A percentile compares a stretch with the other conserved stretches of the same genome.
These are phyloP conservation scores for Herpetospermum pedunculosum DNA, from an alignment of 306 rosid genomes.

Conservation along the genomic window DNA sequence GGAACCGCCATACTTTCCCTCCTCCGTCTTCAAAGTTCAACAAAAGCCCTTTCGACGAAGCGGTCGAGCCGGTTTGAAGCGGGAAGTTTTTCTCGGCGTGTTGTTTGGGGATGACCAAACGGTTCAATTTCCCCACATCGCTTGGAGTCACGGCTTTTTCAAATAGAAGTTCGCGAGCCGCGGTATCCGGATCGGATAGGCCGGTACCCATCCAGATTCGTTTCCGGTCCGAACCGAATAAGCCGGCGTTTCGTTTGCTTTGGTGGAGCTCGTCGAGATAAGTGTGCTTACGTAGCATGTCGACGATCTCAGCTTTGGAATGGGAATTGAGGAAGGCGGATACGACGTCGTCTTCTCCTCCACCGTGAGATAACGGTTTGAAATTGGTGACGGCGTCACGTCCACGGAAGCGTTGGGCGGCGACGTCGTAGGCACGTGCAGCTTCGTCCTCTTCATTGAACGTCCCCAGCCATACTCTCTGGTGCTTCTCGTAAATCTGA, in stretches of 20 bases:
- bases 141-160: slow-evolving; percentile 92
- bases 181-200: slow-evolving; percentile 3
- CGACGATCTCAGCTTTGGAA: slow-evolving; percentile 86
- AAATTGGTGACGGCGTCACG: slow-evolving; percentile 87
- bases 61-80: slow-evolving; percentile 24
- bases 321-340: slow-evolving; percentile 51
- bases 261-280: slow-evolving; percentile 81
- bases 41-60: slow-evolving; percentile 41
- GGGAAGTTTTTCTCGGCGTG: slow-evolving; percentile 97
- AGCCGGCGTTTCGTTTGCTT: slow-evolving; percentile 50
- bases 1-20: slow-evolving; percentile 92
- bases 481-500: slow-evolving; percentile 99
- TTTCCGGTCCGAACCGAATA: slow-evolving; percentile 5
- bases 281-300: slow-evolving; percentile 92
- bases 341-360: slow-evolving; percentile 34
- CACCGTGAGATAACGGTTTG: slow-evolving; percentile 23
- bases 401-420: slow-evolving; percentile 84
- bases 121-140: slow-evolving; percentile 85
- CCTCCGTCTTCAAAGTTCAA: slow-evolving; percentile 78
- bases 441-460: slow-evolving; percentile 91
- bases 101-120: slow-evolving; percentile 86
- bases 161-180: slow-evolving; percentile 59
- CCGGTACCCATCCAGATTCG: too few relatives aligned
- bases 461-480: slow-evolving; percentile 94
- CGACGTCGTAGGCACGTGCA: slow-evolving; percentile 78